phyloP scores from a whole-genome alignment of 139 green algal species.

The Coccomyxa sp. region DNA sequence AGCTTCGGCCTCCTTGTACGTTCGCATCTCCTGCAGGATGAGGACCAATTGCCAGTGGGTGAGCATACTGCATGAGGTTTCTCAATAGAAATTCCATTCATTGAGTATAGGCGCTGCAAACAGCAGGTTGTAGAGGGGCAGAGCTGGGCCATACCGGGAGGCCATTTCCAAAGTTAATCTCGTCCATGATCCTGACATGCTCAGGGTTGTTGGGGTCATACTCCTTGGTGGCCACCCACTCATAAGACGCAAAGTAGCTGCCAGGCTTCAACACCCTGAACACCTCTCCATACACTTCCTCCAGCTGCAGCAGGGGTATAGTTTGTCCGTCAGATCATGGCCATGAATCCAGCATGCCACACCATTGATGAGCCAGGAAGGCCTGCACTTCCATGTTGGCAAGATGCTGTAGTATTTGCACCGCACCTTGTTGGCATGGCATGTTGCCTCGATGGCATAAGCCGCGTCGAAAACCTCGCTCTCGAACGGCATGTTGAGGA shows the following conservation, averaged over 20 bases:
- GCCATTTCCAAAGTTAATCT: conserved; percentile 97
- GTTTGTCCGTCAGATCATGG: neutral
- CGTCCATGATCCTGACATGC: conserved; percentile 90
- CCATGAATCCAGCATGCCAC: neutral
- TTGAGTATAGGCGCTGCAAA: neutral
- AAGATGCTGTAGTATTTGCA: neutral
- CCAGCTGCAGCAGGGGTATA: conserved; percentile 42
- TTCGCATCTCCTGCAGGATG: conserved; percentile 77
- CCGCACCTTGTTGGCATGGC: conserved; percentile 81
- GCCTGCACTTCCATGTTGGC: neutral
- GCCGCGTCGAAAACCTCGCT: conserved; percentile 82
- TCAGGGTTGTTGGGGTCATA: conserved; percentile 80
- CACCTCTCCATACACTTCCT: conserved; percentile 86
- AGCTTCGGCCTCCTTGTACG: conserved; percentile 74
- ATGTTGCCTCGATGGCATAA: conserved; percentile 97
- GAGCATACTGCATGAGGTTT: neutral
- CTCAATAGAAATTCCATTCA: no score
- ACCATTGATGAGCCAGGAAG: neutral
- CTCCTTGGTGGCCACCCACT: conserved; percentile 90
- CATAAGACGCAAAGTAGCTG: conserved; percentile 82
- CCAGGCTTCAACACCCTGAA: conserved; percentile 94
- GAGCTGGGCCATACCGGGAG: conserved; percentile 61
- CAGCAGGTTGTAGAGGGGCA: neutral
- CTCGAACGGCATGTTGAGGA: conserved; percentile 91
- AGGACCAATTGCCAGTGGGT: neutral